Evolutionary conservation across 805 yeast species (phyloP).

Genomic region (Kregervanrija delftensis): DNA sequence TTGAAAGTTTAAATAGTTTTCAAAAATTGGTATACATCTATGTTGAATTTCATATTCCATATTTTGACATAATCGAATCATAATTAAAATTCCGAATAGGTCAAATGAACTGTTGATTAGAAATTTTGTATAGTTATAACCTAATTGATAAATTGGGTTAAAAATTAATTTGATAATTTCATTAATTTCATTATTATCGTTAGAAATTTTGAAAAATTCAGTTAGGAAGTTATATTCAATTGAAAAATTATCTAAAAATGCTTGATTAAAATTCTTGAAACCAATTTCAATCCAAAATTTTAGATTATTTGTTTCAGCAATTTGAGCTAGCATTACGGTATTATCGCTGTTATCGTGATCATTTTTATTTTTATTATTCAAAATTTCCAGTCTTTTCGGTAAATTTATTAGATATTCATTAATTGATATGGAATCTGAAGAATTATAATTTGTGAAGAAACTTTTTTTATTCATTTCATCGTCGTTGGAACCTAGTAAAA

Average conservation of each 20-base stretch:
- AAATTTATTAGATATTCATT: constrained; percentile 51
- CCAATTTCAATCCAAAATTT: constrained; percentile 67
- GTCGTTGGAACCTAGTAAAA: constrained; percentile 17
- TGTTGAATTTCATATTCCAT: constrained; percentile 62
- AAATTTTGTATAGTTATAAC: constrained; percentile 40
- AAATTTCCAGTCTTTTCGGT: constrained; percentile 53
- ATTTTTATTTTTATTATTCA: constrained; percentile 33
- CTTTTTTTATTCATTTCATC: constrained; percentile 9
- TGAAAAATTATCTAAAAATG: constrained; percentile 67
- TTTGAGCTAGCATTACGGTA: constrained; percentile 71
- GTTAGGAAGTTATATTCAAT: constrained; percentile 70
- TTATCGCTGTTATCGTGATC: constrained; percentile 28
- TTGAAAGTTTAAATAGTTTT: constrained; percentile 61
- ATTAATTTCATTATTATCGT: constrained; percentile 37
- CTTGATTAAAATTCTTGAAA: constrained; percentile 64
- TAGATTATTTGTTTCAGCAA: constrained; percentile 67
- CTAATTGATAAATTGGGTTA: constrained; percentile 43
- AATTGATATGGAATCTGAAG: constrained; percentile 18
- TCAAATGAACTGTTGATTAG: constrained; percentile 46
- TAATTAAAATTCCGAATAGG: constrained; percentile 68
- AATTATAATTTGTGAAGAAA: not conserved
- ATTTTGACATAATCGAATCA: constrained; percentile 64
- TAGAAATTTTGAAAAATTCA: constrained; percentile 56
- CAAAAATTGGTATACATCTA: constrained; percentile 58
- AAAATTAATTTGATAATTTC: constrained; percentile 43